These are phyloP conservation scores for Fusarium staphyleae DNA, from an alignment of 2,329 filamentous ascomycete genomes.

Conservation along the genomic window DNA sequence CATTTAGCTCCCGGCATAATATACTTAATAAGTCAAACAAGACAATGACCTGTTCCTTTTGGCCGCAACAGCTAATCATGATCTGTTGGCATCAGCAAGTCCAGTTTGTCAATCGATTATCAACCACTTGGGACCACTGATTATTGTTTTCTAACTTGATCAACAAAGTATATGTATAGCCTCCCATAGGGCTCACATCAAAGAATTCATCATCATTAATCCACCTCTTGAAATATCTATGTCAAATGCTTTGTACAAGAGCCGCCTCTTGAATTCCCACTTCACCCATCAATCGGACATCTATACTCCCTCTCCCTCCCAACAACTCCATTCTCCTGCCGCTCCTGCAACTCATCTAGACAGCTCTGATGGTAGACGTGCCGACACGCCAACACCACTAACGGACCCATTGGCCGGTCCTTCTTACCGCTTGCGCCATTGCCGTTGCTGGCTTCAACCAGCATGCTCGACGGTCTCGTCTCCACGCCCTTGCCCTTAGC, in stretches of 20 bases:
- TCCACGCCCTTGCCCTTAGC: slow-evolving; percentile 54
- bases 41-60: too few relatives aligned
- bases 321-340: slow-evolving; percentile 57
- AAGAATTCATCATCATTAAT: slow-evolving; percentile 40
- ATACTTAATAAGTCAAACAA: too few relatives aligned
- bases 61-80: too few relatives aligned
- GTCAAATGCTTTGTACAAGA: slow-evolving; percentile 37
- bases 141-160: too few relatives aligned
- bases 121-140: too few relatives aligned
- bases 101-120: too few relatives aligned
- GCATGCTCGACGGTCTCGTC: slow-evolving; percentile 52
- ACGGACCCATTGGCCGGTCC: slow-evolving; percentile 64
- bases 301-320: slow-evolving; percentile 58
- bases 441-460: slow-evolving; percentile 42
- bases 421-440: slow-evolving; percentile 27
- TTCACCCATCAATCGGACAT: slow-evolving; percentile 64
- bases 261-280: slow-evolving; percentile 2
- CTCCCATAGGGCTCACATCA: too few relatives aligned
- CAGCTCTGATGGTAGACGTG: slow-evolving; percentile 75
- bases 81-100: too few relatives aligned
- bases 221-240: slow-evolving; percentile 34
- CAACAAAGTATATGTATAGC: too few relatives aligned
- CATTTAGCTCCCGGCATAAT: too few relatives aligned
- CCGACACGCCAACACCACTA: slow-evolving; percentile 73
- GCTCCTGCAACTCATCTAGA: slow-evolving; percentile 68